Evolutionary conservation across 2,329 filamentous ascomycete species (phyloP), one percentile per base, ranked within the genome.

Genomic region (Volutella citrinella): DNA sequence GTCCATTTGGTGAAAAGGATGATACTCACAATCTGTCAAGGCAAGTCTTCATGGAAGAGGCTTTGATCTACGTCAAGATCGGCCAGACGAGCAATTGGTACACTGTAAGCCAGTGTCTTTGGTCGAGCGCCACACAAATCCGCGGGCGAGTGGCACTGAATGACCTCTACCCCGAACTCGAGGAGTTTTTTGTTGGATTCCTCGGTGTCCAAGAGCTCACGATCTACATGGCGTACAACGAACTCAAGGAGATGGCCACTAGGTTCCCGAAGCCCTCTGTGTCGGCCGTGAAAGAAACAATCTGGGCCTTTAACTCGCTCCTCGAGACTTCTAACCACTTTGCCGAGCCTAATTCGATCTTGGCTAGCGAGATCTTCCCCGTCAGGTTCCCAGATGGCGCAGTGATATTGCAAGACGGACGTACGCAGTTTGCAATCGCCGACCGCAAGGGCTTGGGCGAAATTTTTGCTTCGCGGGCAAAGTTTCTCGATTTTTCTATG

Each of bases 401-500:
- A 0, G 35, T 34, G 7, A 37, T 26, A 4, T 15, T 57, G 2
- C 30, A 43, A 6, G 35, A 43, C 0, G 45, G 38, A 0, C 27
- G 28, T 5, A 36, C 43, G 0, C 38, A 51, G 15, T 68, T 68
- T 30, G 54, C 49, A 10, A 54, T 68, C 3, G 32, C 49, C 3
- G 64, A 68, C 30, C 56, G 57, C 16, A 49, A 62, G 7, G 13
- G 23, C 1, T 32, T 64, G 3, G 31, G 27, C 0, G 40, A 49
- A 4, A 31, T 40, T 1, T 68, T 69, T 29, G 14, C 30, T 0
- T 14, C 32, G 6, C 47, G 37, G 10, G 51, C 56, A 5, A 63
- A 56, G 28, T 36, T 60, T 4, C 44, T 68, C 0, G 61, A 65
- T 35, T 66, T 65, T 31, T 42, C 27, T 0, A 28, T 64, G 3